Evolutionary conservation across 331 rosid species (phyloP), one percentile per base, ranked within the genome.

Genomic region (Erythrophleum ivorense): DNA sequence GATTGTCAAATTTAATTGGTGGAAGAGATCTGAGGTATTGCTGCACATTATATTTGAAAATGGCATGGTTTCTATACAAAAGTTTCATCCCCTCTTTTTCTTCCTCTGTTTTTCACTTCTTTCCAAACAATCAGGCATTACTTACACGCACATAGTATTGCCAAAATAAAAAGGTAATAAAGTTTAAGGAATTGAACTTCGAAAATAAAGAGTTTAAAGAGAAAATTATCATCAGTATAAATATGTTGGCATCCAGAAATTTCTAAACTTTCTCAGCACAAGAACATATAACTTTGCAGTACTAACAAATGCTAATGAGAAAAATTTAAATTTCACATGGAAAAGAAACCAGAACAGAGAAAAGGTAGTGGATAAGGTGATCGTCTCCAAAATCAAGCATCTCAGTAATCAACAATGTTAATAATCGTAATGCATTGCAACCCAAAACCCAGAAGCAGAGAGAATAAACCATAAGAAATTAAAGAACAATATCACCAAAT

Each of bases 361-460:
- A 5, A 53, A 53, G 21, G 59, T 16, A 15, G 21, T 16, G 21
- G 59, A 18, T 15, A 53, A 53, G 59, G 59, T 16, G 21, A 18
- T 18, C 21, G 16, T 15, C 16, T 53, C 55, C 21, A 53, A 7
- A 18, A 53, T 21, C 59, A 53, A 18, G 21, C 59, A 53, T 15
- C 16, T 53, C 59, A 53, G 16, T 24, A 24, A 24, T 24, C 29
- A 24, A 24, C 29, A 24, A 24, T 24, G 1, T 24, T 53, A 53
- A 53, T 53, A 16, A 13, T 12, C 6, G 3, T 14, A 64, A 64
- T 36, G 48, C 48, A 34, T 15, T 36, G 71, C 0, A 64, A 15
- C 24, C 48, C 71, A n/a, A 64, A 34, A 34, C 71, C 69, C 38
- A 64, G 71, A 65, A 65, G 49, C 48, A 36, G 21, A 36, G 43